A percentile compares a stretch with the other conserved stretches of the same genome.
phyloP scores from a whole-genome alignment of 2,329 filamentous ascomycete genomes.

The Hymenoscyphus salicellus region DNA sequence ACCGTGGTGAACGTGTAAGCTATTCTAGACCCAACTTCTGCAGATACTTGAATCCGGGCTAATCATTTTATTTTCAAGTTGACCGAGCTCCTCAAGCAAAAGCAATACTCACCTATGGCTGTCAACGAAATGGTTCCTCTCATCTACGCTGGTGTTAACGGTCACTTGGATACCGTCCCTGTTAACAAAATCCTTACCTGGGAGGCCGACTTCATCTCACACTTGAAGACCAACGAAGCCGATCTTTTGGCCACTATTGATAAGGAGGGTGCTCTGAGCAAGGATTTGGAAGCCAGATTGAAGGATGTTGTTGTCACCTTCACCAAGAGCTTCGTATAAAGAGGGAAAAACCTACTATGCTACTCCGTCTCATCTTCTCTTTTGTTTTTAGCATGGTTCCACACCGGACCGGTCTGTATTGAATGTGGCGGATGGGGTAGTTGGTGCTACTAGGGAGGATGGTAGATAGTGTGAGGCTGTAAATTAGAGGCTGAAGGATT shows the following conservation, averaged over 20 bases:
- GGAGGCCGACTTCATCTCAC: conserved; percentile 90
- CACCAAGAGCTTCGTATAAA: conserved; percentile 82
- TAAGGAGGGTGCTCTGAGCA: conserved; percentile 93
- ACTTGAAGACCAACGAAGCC: conserved; percentile 86
- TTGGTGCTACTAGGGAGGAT: conserved; percentile 23
- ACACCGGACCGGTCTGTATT: conserved; percentile 24
- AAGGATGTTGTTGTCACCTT: conserved; percentile 74
- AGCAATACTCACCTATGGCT: conserved; percentile 98
- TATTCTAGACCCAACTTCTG: conserved; percentile 14
- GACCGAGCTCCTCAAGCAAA: conserved; percentile 99
- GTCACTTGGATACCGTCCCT: conserved; percentile 82
- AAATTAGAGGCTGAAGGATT: conserved; percentile 30
- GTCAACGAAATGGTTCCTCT: conserved; percentile 99
- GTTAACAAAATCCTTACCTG: conserved; percentile 88
- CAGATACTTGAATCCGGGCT: conserved; percentile 25
- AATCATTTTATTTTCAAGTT: conserved; percentile 47
- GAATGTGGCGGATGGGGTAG: conserved; percentile 18
- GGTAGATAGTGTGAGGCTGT: conserved; percentile 35
- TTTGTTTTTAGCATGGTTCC: conserved; percentile 31
- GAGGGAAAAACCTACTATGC: conserved; percentile 20
- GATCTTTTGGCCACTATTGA: conserved; percentile 84
- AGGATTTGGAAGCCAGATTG: conserved; percentile 82
- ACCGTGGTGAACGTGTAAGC: conserved; percentile 94
- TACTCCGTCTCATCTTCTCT: conserved; percentile 29
- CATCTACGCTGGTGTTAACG: conserved; percentile 99